Base-by-base conservation (phyloP, 2,329 filamentous ascomycete genomes). In the Scytalidium sp. region DNA sequence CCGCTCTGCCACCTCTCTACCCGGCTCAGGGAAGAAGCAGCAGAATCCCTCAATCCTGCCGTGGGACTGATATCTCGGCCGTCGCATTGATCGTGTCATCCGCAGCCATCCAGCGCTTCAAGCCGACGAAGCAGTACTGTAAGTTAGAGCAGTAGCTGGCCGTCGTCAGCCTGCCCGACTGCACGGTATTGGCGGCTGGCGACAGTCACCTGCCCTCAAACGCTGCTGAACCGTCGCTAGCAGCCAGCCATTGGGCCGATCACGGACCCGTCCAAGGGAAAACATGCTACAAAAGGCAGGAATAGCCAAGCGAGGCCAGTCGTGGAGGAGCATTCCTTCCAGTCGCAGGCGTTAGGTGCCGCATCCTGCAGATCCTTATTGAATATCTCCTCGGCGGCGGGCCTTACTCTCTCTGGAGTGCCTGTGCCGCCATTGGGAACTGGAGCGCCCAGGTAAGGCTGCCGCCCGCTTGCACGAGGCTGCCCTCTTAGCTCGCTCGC, bases 1-100 rank as follows among this genome's bases (percentile, higher is more conserved):
- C 6, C 27, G 55, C 32, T 22, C 60, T 61, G 60, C 50, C 59
- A 41, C 52, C 60, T 47, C 60, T n/a, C n/a, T n/a, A n/a, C n/a
- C n/a, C n/a, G n/a, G n/a, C n/a, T n/a, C n/a, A n/a, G n/a, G n/a
- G n/a, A n/a, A n/a, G n/a, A n/a, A n/a, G n/a, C n/a, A n/a, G n/a
- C n/a, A n/a, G n/a, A n/a, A n/a, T n/a, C n/a, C n/a, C n/a, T n/a
- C n/a, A n/a, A n/a, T n/a, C n/a, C n/a, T n/a, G n/a, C n/a, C n/a
- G n/a, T n/a, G n/a, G n/a, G n/a, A n/a, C n/a, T n/a, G n/a, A n/a
- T n/a, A n/a, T n/a, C n/a, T n/a, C n/a, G n/a, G n/a, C n/a, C n/a
- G n/a, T n/a, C n/a, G n/a, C n/a, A n/a, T n/a, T n/a, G n/a, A n/a
- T n/a, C n/a, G n/a, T n/a, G n/a, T n/a, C n/a, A n/a, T n/a, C n/a